Evolutionary conservation across 2,329 filamentous ascomycete species (phyloP).

Genomic region (Fusarium sp.): DNA sequence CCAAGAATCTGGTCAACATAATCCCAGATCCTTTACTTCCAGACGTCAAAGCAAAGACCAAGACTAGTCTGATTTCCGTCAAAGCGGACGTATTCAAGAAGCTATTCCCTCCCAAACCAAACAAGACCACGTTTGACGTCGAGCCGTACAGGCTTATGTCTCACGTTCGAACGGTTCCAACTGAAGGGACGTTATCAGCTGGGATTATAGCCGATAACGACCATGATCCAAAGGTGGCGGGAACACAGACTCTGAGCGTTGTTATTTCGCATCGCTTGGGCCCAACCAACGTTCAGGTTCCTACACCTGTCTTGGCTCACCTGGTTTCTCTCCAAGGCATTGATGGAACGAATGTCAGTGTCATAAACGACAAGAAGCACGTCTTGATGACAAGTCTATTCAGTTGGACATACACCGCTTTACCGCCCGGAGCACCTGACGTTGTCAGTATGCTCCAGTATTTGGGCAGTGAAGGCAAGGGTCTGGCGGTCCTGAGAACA

Average conservation of each 20-base stretch:
- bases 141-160: background rate
- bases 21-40: background rate
- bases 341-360: rapidly evolving
- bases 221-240: too few species aligned
- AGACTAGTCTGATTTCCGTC: background rate
- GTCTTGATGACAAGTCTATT: background rate
- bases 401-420: background rate
- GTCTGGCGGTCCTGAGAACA: background rate
- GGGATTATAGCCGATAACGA: too few species aligned
- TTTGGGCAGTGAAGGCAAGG: background rate
- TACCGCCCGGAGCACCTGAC: background rate
- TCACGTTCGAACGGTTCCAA: background rate
- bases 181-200: too few species aligned
- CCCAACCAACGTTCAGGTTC: background rate
- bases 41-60: background rate
- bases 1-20: background rate
- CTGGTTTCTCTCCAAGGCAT: background rate
- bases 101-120: background rate
- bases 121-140: rapidly evolving
- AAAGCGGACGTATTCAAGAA: background rate
- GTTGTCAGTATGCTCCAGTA: background rate
- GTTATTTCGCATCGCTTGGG: background rate
- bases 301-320: background rate
- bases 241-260: background rate
- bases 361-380: background rate